Base-by-base conservation (phyloP, 2,329 filamentous ascomycete genomes). In the Clathrospora elynae region DNA sequence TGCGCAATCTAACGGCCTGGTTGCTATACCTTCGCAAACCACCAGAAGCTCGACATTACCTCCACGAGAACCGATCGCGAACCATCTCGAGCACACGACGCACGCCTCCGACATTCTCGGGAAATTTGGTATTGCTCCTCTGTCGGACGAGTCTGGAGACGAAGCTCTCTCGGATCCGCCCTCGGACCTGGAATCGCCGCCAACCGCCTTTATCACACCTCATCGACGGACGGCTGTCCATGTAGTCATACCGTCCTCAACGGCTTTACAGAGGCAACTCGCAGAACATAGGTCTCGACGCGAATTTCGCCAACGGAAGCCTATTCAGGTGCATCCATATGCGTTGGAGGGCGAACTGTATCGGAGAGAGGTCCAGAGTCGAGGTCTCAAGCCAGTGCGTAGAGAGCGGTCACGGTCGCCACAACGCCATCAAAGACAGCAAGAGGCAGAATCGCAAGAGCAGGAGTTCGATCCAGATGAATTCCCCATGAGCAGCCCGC, bases 301-400 rank as follows among this genome's bases (percentile, higher is more conserved):
- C 26, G 70, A 62, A 6, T 63, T 78, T 14, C 66, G 75, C n/a
- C 59, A 71, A 31, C 63, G 75, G 7, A 75, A 75, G 32, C 71
- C 74, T 10, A 75, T 75, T 32, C 75, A 78, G 49, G 52, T 78
- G 18, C 73, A 77, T 60, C 75, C 75, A 2, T 78, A 77, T 46
- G 54, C 71, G 14, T 51, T 75, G 14, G 75, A 78, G 34, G 67
- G 67, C 13, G 71, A 74, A 35, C 58, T 66, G 23, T 76, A 77
- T 49, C 66, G 71, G 16, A 67, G 67, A 44, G 68, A 72, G 34
- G 70, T 72, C 19, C 68, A 69, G 49, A 70, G 71, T 29, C 61
- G 72, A 40, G 75, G 75, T 2, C 51, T 77, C 9, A 70, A 64
- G 36, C 75, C 75, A 3, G 66, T 78, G 10, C 61, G 63, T 6